Conservation (phyloP, 305 asterid species). For the Solanum hybrid region DNA sequence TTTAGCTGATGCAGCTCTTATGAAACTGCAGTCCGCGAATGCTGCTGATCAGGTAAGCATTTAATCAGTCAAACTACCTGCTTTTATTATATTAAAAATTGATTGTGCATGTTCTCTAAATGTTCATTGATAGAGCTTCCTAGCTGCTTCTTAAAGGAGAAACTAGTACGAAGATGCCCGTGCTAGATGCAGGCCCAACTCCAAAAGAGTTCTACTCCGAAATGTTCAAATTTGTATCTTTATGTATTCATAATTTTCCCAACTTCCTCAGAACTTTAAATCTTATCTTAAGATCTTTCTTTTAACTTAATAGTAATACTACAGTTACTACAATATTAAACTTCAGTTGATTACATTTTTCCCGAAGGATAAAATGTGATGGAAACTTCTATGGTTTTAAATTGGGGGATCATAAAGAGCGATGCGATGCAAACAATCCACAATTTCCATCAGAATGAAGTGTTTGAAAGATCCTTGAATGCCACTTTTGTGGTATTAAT, state of each 20-base stretch:
- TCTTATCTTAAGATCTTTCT: not conserved
- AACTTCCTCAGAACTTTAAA: not conserved
- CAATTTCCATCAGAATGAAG: too few relatives aligned
- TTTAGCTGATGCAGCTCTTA: constrained; percentile 55
- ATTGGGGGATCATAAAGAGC: not conserved
- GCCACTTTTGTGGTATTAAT: too few relatives aligned
- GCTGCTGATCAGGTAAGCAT: constrained; percentile 56
- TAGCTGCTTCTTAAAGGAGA: not conserved
- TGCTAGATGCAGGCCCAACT: not conserved
- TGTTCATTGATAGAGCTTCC: not conserved
- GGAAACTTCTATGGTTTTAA: not conserved
- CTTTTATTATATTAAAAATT: not conserved
- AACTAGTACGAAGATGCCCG: not conserved
- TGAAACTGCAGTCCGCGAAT: constrained; percentile 42
- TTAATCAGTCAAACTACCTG: not conserved
- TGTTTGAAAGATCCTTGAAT: too few relatives aligned
- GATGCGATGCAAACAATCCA: too few relatives aligned
- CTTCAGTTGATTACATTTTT: not conserved
- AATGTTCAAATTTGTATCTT: not conserved
- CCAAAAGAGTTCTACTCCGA: not conserved
- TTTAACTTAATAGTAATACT: not conserved
- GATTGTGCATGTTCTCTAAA: not conserved
- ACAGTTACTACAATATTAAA: not conserved
- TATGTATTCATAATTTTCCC: not conserved
- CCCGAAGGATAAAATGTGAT: not conserved